A percentile compares a stretch with the other conserved stretches of the same genome.
Evolutionary conservation across 2,329 filamentous ascomycete genomes (phyloP).

Genomic region (Claviceps maximensis): DNA sequence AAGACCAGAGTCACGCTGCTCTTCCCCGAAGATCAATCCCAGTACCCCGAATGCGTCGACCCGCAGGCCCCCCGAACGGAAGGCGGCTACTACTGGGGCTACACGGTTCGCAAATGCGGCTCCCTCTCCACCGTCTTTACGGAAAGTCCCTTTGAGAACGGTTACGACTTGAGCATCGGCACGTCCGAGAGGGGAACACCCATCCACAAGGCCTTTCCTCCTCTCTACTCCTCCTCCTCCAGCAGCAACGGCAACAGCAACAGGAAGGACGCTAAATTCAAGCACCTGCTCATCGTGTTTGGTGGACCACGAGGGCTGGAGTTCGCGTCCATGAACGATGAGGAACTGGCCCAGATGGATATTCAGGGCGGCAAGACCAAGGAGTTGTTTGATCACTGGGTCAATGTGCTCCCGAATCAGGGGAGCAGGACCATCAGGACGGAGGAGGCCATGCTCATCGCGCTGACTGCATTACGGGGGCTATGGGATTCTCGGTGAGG

Average conservation of each 20-base stretch:
- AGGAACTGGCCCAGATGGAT: conserved; percentile 42
- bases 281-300: conserved; percentile 66
- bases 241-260: neutral
- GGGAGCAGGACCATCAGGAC: conserved; percentile 73
- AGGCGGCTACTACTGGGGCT: conserved; percentile 80
- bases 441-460: conserved; percentile 72
- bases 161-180: conserved; percentile 73
- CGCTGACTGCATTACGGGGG: conserved; percentile 52
- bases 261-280: conserved; percentile 35
- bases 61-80: conserved; percentile 59
- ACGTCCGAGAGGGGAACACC: conserved; percentile 64
- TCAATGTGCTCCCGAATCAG: conserved; percentile 68
- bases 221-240: conserved; percentile 7
- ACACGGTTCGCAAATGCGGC: conserved; percentile 50
- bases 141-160: conserved; percentile 58
- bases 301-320: conserved; percentile 72
- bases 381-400: conserved; percentile 71
- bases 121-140: conserved; percentile 65
- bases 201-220: conserved; percentile 31
- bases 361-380: conserved; percentile 50
- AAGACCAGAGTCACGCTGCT: conserved; percentile 66
- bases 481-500: conserved; percentile 30
- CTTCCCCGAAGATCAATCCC: conserved; percentile 28
- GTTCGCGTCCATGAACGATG: conserved; percentile 52
- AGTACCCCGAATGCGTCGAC: conserved; percentile 45